A percentile compares a stretch with the other conserved stretches of the same genome.
phyloP scores from a whole-genome alignment of 495 filamentous ascomycete species.

The Neohortaea acidophila region DNA sequence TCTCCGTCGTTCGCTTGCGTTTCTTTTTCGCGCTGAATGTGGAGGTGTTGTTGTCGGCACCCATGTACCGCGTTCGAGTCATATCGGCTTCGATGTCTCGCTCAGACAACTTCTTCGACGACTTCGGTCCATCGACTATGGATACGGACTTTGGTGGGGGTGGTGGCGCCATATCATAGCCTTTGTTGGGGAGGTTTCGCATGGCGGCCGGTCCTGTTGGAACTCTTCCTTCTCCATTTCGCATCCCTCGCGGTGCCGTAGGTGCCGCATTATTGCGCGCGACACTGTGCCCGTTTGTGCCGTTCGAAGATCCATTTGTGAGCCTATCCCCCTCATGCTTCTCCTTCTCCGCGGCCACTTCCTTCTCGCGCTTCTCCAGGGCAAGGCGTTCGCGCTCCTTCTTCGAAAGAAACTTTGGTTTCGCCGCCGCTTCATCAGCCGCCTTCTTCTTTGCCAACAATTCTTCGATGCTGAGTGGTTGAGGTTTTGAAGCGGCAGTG shows the following conservation, averaged over 20 bases:
- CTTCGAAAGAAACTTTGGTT: constrained; percentile 87
- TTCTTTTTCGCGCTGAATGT: constrained; percentile 97
- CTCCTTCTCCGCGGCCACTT: constrained; percentile 46
- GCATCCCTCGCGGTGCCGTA: constrained; percentile 68
- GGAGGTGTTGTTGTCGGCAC: constrained; percentile 68
- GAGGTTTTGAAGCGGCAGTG: constrained; percentile 19
- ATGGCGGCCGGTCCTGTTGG: constrained; percentile 41
- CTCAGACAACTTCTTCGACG: constrained; percentile 42
- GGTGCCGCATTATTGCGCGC: constrained; percentile 30
- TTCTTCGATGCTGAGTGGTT: constrained; percentile 63
- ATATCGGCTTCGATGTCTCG: constrained; percentile 67
- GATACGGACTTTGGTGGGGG: constrained; percentile 33
- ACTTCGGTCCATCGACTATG: constrained; percentile 26
- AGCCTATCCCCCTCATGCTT: constrained; percentile 1
- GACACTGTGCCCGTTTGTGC: constrained; percentile 1
- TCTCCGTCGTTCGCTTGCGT: constrained; percentile 77
- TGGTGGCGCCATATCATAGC: constrained; percentile 40
- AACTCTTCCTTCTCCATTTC: constrained; percentile 32
- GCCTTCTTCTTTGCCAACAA: constrained; percentile 64
- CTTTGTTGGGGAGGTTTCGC: constrained; percentile 33
- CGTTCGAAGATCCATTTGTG: too few species aligned
- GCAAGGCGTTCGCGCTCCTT: constrained; percentile 75
- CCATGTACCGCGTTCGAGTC: constrained; percentile 80
- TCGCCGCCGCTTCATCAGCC: constrained; percentile 59
- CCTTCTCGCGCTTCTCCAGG: constrained; percentile 69